Evolutionary conservation across 805 yeast species (phyloP).

Genomic region (Tetrapisispora nanseiensis): DNA sequence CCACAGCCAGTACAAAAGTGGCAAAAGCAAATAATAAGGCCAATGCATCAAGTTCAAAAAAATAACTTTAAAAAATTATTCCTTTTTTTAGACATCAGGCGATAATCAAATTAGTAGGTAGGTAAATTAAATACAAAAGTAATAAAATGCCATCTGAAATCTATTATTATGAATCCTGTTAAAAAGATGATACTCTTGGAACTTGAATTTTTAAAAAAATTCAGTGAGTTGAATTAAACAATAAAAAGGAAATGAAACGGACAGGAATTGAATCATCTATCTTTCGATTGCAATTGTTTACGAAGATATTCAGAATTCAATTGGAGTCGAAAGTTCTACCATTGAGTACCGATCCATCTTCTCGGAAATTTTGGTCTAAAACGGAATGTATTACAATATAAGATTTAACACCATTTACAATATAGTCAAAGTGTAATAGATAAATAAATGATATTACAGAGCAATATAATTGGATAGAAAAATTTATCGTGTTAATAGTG

Average conservation of each 20-base stretch:
- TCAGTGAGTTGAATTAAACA: background rate
- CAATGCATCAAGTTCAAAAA: background rate
- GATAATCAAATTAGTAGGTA: too few relatives aligned
- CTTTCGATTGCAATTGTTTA: constrained; percentile 36
- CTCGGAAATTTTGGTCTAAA: too few relatives aligned
- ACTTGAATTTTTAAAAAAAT: too few relatives aligned
- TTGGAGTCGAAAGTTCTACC: constrained; percentile 57
- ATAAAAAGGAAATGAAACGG: constrained; percentile 23
- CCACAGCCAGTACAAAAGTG: background rate
- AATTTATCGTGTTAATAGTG: too few relatives aligned
- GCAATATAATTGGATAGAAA: too few relatives aligned
- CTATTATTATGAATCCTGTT: background rate
- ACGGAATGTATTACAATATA: too few relatives aligned
- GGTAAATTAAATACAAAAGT: background rate
- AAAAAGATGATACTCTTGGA: too few relatives aligned
- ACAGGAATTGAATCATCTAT: constrained; percentile 63
- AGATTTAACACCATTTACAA: too few relatives aligned
- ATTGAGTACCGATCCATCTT: constrained; percentile 54
- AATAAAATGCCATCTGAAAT: background rate
- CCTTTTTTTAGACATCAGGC: too few relatives aligned
- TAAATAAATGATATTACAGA: too few relatives aligned
- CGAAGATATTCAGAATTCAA: constrained; percentile 4
- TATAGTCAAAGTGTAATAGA: too few relatives aligned
- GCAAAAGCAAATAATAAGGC: background rate
- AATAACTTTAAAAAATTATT: background rate